These are phyloP conservation scores for Neonectria ditissima DNA, from an alignment of 2,329 filamentous ascomycete species.

Conservation along the genomic window DNA sequence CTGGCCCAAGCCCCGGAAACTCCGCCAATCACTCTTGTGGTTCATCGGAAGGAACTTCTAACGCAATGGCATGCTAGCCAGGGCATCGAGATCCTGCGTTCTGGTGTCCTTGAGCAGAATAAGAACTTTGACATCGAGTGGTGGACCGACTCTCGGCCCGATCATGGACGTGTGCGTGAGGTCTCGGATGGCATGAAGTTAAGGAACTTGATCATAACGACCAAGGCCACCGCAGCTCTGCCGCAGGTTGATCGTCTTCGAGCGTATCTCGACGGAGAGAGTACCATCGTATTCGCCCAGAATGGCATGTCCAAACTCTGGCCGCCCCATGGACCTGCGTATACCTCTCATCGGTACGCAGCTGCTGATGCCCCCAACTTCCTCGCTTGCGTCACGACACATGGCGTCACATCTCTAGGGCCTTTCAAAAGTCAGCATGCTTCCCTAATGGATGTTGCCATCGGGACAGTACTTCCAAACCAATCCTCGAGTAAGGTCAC, in stretches of 20 bases:
- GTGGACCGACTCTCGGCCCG: conserved; percentile 62
- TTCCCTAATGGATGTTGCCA: conserved; percentile 59
- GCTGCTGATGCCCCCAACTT: conserved; percentile 69
- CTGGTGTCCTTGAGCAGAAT: conserved; percentile 46
- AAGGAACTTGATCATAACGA: conserved; percentile 80
- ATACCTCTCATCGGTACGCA: conserved; percentile 56
- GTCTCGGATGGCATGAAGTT: conserved; percentile 61
- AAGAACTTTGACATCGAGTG: conserved; percentile 63
- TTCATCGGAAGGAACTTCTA: conserved; percentile 70
- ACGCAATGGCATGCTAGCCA: conserved; percentile 58
- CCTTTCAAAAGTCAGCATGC: conserved; percentile 66
- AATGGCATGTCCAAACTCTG: conserved; percentile 84
- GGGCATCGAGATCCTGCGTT: conserved; percentile 59
- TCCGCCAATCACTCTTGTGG: conserved; percentile 83
- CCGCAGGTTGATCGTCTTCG: conserved; percentile 69
- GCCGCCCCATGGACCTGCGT: conserved; percentile 62
- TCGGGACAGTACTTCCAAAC: conserved; percentile 60
- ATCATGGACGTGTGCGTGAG: conserved; percentile 53
- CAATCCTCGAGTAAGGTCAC: conserved; percentile 25
- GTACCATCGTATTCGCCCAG: conserved; percentile 86
- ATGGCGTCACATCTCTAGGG: conserved; percentile 65
- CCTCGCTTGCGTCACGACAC: conserved; percentile 73
- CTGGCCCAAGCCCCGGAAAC: conserved; percentile 69
- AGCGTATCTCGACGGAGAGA: conserved; percentile 70
- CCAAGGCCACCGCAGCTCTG: conserved; percentile 78